Conservation (phyloP, 1,284 basidiomycete species). For the Rhizoctonia solani region DNA sequence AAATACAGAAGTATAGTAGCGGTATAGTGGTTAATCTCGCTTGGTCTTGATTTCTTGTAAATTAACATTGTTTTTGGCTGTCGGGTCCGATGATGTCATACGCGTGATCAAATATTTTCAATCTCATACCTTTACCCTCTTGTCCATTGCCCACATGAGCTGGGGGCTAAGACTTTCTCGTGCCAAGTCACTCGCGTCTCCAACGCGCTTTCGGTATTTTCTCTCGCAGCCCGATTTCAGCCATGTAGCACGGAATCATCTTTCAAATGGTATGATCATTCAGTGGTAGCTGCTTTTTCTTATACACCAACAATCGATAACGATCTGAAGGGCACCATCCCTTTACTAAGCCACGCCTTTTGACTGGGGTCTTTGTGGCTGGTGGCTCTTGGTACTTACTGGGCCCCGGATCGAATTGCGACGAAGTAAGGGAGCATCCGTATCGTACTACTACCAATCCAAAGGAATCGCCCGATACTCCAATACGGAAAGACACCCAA, state of each 20-base stretch:
- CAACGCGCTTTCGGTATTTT: neutral
- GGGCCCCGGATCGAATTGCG: slow-evolving; percentile 8
- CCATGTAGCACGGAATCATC: neutral
- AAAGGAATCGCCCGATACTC: neutral
- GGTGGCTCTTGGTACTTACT: slow-evolving; percentile 7
- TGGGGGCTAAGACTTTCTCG: slow-evolving; percentile 5
- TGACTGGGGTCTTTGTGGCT: neutral
- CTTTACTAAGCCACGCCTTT: neutral
- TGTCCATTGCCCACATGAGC: too few species aligned
- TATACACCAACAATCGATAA: neutral
- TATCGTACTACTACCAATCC: neutral
- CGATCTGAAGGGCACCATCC: too few species aligned
- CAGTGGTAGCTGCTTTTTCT: neutral
- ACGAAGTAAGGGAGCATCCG: slow-evolving; percentile 5
- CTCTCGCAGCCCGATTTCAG: neutral
- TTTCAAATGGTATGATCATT: neutral
- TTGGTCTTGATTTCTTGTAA: slow-evolving; percentile 8
- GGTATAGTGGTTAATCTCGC: neutral
- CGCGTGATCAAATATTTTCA: neutral
- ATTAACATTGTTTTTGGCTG: slow-evolving; percentile 5
- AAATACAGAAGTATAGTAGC: neutral
- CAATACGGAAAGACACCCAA: slow-evolving; percentile 2
- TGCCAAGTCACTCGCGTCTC: neutral
- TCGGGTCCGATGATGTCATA: neutral
- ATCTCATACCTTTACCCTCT: too few species aligned